A percentile compares a stretch with the other conserved stretches of the same genome.
These are phyloP conservation scores for Mycena belliarum DNA, from an alignment of 768 basidiomycete genomes.

Conservation along the genomic window DNA sequence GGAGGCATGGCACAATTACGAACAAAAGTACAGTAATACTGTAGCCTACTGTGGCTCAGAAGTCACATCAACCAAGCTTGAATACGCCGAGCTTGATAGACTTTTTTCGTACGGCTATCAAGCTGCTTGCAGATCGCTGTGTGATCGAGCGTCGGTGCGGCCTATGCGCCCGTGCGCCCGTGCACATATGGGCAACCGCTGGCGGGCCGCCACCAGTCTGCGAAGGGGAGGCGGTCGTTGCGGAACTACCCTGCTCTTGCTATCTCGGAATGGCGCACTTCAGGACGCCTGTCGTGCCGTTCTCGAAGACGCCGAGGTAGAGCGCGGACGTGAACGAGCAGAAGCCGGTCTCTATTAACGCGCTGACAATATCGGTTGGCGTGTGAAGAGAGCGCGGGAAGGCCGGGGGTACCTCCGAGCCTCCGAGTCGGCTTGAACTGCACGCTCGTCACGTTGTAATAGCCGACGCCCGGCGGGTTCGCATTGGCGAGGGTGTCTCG, in stretches of 20 bases:
- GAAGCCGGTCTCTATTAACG: constrained; percentile 18
- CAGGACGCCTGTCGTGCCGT: constrained; percentile 18
- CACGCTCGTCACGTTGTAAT: constrained; percentile 21
- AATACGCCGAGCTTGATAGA: too few species aligned
- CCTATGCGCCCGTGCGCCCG: constrained; percentile 1
- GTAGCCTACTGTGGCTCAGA: too few species aligned
- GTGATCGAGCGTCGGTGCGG: constrained; percentile 16
- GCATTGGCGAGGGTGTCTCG: constrained; percentile 22
- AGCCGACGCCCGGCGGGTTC: constrained; percentile 20
- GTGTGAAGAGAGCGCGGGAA: too few species aligned
- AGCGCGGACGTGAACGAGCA: constrained; percentile 15
- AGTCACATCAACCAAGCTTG: too few species aligned
- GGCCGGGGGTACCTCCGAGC: too few species aligned
- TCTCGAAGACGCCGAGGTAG: constrained; percentile 17
- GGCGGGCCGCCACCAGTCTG: constrained; percentile 17
- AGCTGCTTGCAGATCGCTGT: constrained; percentile 20
- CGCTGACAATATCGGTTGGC: constrained; percentile 8
- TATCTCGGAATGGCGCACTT: neutral
- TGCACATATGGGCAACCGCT: constrained; percentile 21
- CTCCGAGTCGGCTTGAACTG: constrained; percentile 15
- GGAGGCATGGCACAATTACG: too few species aligned
- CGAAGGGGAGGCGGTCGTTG: constrained; percentile 20
- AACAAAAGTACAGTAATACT: too few species aligned
- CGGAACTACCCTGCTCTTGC: constrained; percentile 17
- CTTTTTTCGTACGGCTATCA: constrained; percentile 10